Percentiles rank a stretch among this genome's conserved stretches.
These are phyloP conservation scores for Odontarrhena argentea DNA, from an alignment of 345 rosid species.

Conservation along the genomic window DNA sequence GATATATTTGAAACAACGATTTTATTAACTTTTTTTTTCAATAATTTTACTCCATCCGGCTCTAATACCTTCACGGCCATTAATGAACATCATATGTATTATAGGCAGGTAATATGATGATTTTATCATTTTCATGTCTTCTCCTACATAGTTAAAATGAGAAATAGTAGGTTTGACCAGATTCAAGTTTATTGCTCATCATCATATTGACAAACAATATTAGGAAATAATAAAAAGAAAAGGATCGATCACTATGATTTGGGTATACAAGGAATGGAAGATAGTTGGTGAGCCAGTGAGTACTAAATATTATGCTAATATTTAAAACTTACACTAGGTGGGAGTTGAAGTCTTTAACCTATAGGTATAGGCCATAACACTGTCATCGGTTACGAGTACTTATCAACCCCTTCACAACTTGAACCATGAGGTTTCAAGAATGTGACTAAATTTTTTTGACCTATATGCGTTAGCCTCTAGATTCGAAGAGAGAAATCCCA, in stretches of 20 bases:
- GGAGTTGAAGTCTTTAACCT: background rate
- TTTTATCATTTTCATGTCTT: no score
- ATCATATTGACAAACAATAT: background rate
- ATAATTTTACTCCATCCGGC: no score
- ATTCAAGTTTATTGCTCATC: no score
- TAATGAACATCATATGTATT: no score
- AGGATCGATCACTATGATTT: constrained; percentile 3
- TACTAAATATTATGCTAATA: background rate
- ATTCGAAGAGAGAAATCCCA: background rate
- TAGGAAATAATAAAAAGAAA: background rate
- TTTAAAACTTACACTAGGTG: background rate
- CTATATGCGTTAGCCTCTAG: background rate
- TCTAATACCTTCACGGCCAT: no score
- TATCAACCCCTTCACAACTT: constrained; percentile 10
- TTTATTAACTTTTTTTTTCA: no score
- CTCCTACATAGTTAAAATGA: no score
- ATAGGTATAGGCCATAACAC: no score
- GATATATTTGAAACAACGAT: no score
- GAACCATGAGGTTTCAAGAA: constrained; percentile 1
- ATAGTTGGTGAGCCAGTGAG: constrained; percentile 22
- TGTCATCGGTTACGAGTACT: background rate
- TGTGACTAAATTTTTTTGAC: background rate
- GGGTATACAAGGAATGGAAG: constrained; percentile 25
- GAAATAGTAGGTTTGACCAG: no score
- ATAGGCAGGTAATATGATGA: no score